phyloP scores from a whole-genome alignment of 192 early-diverging fungal genomes.

The Radiomyces spectabilis region DNA sequence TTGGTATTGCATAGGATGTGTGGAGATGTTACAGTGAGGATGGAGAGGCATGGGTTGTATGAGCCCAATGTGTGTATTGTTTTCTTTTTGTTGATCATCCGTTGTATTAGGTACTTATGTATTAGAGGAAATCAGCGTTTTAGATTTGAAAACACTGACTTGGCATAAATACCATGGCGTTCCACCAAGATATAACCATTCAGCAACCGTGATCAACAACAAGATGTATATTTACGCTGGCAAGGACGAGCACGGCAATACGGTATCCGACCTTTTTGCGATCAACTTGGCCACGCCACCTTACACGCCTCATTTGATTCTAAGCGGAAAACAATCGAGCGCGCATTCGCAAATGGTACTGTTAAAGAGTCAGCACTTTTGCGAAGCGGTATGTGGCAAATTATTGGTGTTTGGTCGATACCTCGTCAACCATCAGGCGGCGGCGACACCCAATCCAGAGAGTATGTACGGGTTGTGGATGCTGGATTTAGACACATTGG shows the following conservation, averaged over 20 bases:
- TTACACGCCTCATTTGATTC: slow-evolving; percentile 28
- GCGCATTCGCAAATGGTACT: slow-evolving; percentile 38
- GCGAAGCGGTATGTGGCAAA: slow-evolving; percentile 46
- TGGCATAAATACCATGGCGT: slow-evolving; percentile 41
- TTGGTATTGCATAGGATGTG: too few species aligned
- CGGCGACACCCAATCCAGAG: slow-evolving; percentile 5
- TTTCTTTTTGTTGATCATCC: too few species aligned
- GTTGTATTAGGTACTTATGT: slow-evolving; percentile 47
- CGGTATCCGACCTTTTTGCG: slow-evolving; percentile 42
- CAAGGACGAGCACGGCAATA: slow-evolving; percentile 41
- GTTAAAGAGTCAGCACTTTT: slow-evolving; percentile 53
- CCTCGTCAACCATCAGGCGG: slow-evolving; percentile 14
- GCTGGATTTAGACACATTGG: slow-evolving; percentile 48
- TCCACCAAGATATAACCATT: slow-evolving; percentile 48
- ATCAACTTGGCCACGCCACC: slow-evolving; percentile 39
- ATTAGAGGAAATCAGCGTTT: slow-evolving; percentile 42
- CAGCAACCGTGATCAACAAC: slow-evolving; percentile 38
- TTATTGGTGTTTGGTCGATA: slow-evolving; percentile 47
- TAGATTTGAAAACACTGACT: slow-evolving; percentile 48
- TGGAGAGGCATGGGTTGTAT: too few species aligned
- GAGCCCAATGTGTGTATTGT: too few species aligned
- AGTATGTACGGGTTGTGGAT: slow-evolving; percentile 50
- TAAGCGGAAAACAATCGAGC: slow-evolving; percentile 17
- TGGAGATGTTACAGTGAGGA: too few species aligned
- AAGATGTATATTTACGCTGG: slow-evolving; percentile 58